Conservation (phyloP, 108 stramenopile genomes). For the Cyclotella kingstonii region DNA sequence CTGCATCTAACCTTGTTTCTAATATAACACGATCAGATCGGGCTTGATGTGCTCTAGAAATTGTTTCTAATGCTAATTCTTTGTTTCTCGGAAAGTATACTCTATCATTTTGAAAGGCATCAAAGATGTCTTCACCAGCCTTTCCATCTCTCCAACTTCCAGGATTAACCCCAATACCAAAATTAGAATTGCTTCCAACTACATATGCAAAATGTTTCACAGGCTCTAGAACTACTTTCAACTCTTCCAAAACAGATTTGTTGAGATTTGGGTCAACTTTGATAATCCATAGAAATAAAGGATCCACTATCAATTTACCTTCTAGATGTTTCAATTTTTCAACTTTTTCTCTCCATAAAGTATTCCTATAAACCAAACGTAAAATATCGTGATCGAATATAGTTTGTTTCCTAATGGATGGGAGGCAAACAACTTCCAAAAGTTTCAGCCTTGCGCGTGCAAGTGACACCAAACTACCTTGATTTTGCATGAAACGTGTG, state of each 20-base stretch:
- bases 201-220: constrained; percentile 50
- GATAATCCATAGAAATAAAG: constrained; percentile 76
- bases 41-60: constrained; percentile 51
- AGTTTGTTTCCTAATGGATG: constrained; percentile 46
- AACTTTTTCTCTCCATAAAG: constrained; percentile 18
- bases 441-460: constrained; percentile 63
- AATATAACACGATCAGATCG: constrained; percentile 51
- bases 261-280: constrained; percentile 76
- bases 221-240: constrained; percentile 40
- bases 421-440: constrained; percentile 65
- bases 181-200: constrained; percentile 66
- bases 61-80: constrained; percentile 3
- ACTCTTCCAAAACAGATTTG: constrained; percentile 29
- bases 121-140: constrained; percentile 47
- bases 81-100: constrained; percentile 24
- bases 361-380: constrained; percentile 13
- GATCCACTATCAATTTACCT: constrained; percentile 23
- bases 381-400: constrained; percentile 14
- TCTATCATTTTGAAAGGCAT: constrained; percentile 19
- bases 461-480: constrained; percentile 50
- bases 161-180: constrained; percentile 42
- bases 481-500: constrained; percentile 87
- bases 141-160: constrained; percentile 66
- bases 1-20: constrained; percentile 83
- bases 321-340: neutral